These are phyloP conservation scores for Colletotrichum viniferum DNA, from an alignment of 2,329 filamentous ascomycete genomes.

Conservation along the genomic window DNA sequence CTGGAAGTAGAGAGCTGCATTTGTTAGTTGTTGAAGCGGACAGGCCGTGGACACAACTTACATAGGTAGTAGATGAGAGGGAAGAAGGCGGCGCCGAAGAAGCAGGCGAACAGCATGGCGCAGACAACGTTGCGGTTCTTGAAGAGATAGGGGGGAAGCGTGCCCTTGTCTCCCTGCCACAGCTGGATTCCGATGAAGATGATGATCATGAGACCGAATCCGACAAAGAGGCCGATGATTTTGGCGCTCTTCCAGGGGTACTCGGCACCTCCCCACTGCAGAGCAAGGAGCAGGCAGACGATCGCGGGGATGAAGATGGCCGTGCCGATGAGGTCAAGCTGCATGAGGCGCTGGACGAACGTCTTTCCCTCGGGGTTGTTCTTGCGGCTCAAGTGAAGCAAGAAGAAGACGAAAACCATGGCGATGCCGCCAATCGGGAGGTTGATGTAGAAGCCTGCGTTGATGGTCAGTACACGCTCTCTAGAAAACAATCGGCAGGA, in stretches of 20 bases:
- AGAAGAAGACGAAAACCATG: constrained; percentile 50
- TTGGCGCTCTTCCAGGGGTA: constrained; percentile 54
- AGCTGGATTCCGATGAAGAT: constrained; percentile 53
- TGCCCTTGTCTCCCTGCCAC: constrained; percentile 51
- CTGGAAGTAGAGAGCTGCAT: constrained; percentile 55
- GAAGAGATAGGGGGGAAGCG: constrained; percentile 53
- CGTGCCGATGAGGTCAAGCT: constrained; percentile 60
- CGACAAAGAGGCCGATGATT: constrained; percentile 56
- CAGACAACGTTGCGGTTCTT: constrained; percentile 46
- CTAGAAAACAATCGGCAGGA: background rate
- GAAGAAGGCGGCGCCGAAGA: constrained; percentile 57
- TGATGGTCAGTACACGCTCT: background rate
- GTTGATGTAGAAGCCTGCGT: constrained; percentile 42
- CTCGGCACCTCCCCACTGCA: constrained; percentile 60
- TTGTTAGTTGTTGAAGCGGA: background rate
- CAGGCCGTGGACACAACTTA: constrained; percentile 30
- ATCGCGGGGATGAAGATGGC: constrained; percentile 56
- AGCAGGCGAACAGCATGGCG: constrained; percentile 46
- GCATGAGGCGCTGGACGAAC: constrained; percentile 40
- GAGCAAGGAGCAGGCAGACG: constrained; percentile 56
- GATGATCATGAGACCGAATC: constrained; percentile 47
- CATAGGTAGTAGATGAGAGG: constrained; percentile 58
- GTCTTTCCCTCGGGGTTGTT: constrained; percentile 35
- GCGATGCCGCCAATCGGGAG: constrained; percentile 52
- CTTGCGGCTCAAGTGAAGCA: constrained; percentile 39